Evolutionary conservation across 495 filamentous ascomycete genomes (phyloP).

Genomic region (Hypoxylon perforatum): DNA sequence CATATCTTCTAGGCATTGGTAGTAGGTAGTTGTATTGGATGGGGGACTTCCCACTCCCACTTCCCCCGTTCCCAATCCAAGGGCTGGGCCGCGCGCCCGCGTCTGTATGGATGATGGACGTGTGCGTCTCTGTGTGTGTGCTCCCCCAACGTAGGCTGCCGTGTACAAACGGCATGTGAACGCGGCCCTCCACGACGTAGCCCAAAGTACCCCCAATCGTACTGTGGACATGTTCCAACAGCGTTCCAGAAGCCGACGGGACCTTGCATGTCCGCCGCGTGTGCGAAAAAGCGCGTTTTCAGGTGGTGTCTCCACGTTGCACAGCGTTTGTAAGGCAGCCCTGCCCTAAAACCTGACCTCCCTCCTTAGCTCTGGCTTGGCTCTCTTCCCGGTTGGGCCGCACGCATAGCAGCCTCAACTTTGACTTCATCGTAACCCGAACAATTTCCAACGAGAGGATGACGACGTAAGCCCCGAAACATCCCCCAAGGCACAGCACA

Average conservation of each 20-base stretch:
- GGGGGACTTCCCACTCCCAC: no score
- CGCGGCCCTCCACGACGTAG: conserved; percentile 24
- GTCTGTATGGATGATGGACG: no score
- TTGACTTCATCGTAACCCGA: conserved; percentile 37
- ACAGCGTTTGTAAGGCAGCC: conserved; percentile 42
- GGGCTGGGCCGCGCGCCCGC: conserved; percentile 19
- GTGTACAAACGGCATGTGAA: conserved; percentile 39
- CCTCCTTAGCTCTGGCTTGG: conserved; percentile 30
- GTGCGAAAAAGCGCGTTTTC: conserved; percentile 44
- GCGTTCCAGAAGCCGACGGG: conserved; percentile 42
- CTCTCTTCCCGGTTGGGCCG: conserved; percentile 30
- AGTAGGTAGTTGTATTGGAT: no score
- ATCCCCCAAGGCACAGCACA: conserved; percentile 13
- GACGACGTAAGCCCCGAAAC: background rate
- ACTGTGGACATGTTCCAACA: conserved; percentile 11
- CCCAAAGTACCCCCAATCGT: conserved; percentile 27
- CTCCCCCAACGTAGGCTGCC: conserved; percentile 33
- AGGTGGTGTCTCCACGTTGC: conserved; percentile 33
- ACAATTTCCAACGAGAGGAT: no score
- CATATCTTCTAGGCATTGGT: no score
- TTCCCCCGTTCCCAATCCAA: conserved; percentile 4
- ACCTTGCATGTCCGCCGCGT: conserved; percentile 42
- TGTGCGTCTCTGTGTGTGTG: conserved; percentile 25
- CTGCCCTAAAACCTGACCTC: no score
- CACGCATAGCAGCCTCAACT: conserved; percentile 41